Percentiles rank a stretch among this genome's conserved stretches.
These are phyloP conservation scores for Tremella fuciformis DNA, from an alignment of 768 basidiomycete genomes.

Conservation along the genomic window DNA sequence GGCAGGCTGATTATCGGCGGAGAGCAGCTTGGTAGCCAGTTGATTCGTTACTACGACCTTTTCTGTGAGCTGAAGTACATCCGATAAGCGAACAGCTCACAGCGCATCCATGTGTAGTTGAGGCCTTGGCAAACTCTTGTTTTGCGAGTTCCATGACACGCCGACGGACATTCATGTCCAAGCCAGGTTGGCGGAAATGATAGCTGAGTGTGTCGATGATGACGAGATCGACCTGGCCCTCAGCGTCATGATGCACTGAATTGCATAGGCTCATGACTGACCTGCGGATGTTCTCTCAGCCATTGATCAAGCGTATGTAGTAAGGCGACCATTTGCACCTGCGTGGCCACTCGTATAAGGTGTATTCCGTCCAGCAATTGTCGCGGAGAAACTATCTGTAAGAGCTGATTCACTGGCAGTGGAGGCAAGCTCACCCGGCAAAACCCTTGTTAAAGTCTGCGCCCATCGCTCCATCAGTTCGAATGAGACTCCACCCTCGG, in stretches of 20 bases:
- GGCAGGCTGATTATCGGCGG: constrained; percentile 46
- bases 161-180: constrained; percentile 27
- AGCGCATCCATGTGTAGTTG: constrained; percentile 42
- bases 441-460: constrained; percentile 19
- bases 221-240: constrained; percentile 36
- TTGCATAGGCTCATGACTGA: constrained; percentile 8
- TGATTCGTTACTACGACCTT: constrained; percentile 48
- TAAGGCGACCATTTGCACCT: constrained; percentile 49
- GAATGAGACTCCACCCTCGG: constrained; percentile 43
- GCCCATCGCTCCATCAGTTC: constrained; percentile 32
- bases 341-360: constrained; percentile 40
- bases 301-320: constrained; percentile 45
- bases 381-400: constrained; percentile 18
- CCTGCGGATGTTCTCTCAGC: constrained; percentile 39
- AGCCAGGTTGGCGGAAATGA: constrained; percentile 46
- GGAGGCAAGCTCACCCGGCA: background rate
- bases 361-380: constrained; percentile 40
- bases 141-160: constrained; percentile 46
- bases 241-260: background rate
- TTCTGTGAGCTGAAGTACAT: background rate
- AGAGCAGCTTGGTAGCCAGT: constrained; percentile 48
- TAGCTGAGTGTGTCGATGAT: constrained; percentile 48
- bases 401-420: background rate
- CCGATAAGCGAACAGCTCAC: constrained; percentile 15
- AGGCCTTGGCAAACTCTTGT: constrained; percentile 44